Evolutionary conservation across 306 rosid genomes (phyloP).

Genomic region (Trichosanthes truncata): DNA sequence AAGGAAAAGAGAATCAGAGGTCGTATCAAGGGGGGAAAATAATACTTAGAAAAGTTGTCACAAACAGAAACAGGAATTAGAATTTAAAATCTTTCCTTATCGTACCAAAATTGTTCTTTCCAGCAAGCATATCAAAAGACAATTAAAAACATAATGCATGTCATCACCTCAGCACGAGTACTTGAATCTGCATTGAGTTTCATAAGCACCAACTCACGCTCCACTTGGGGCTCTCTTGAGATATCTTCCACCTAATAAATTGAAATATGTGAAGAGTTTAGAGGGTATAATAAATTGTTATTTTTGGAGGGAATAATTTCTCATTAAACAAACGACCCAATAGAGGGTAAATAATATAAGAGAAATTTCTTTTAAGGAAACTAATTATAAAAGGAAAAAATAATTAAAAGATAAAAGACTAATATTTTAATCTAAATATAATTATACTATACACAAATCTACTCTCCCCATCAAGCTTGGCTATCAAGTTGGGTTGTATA

Average conservation of each 20-base stretch:
- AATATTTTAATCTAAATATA: no score
- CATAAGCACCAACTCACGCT: constrained; percentile 51
- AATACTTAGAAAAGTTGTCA: neutral
- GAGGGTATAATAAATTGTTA: neutral
- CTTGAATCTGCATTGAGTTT: constrained; percentile 48
- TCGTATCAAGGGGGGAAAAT: neutral
- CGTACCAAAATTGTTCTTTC: neutral
- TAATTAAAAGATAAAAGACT: no score
- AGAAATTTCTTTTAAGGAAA: no score
- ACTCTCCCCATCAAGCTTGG: no score
- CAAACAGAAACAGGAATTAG: neutral
- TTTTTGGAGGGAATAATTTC: neutral
- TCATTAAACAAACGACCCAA: neutral
- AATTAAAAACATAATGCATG: neutral
- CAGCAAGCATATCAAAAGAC: neutral
- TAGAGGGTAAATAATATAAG: neutral
- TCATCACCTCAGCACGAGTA: constrained; percentile 38
- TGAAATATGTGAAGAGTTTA: neutral
- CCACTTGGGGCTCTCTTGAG: constrained; percentile 49
- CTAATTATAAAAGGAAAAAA: no score
- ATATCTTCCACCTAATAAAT: constrained; percentile 46
- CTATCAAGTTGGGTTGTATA: no score
- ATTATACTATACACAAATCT: no score
- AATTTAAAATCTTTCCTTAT: neutral
- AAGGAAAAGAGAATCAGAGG: neutral